Evolutionary conservation across 129 eudicot genomes (phyloP).

Genomic region (Escallonia herrerae): DNA sequence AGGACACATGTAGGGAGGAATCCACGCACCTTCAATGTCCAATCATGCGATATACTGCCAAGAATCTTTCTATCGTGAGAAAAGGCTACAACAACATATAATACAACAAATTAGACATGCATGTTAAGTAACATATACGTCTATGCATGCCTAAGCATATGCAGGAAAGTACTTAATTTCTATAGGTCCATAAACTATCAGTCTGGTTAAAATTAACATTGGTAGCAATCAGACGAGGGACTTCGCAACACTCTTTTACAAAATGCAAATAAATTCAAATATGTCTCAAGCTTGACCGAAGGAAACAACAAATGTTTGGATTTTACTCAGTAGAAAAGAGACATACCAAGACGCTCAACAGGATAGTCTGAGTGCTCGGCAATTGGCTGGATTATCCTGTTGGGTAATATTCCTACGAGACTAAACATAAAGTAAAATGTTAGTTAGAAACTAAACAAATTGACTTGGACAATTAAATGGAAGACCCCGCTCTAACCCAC

Average conservation of each 20-base stretch:
- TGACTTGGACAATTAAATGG: conserved; percentile 1
- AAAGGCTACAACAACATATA: conserved; percentile 47
- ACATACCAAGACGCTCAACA: conserved; percentile 92
- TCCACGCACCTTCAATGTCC: conserved; percentile 53
- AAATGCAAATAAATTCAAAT: no score
- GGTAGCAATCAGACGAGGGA: no score
- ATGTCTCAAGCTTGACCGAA: not conserved
- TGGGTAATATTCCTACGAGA: conserved; percentile 90
- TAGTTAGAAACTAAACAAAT: conserved; percentile 5
- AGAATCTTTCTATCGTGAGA: conserved; percentile 94
- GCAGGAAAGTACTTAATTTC: no score
- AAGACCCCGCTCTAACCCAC: not conserved
- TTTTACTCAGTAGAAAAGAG: conserved; percentile 10
- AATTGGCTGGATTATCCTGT: conserved; percentile 91
- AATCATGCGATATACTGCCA: conserved; percentile 93
- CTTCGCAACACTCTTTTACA: no score
- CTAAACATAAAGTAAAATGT: conserved; percentile 31
- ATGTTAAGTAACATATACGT: no score
- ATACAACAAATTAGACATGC: conserved; percentile 4
- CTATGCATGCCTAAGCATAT: no score
- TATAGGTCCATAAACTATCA: not conserved
- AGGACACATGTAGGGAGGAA: not conserved
- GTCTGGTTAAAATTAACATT: not conserved
- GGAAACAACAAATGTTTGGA: not conserved
- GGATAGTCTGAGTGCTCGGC: conserved; percentile 97